Evolutionary conservation across 805 yeast species (phyloP), one percentile per base, ranked within the genome.

Genomic region (Wickerhamomyces canadensis): DNA sequence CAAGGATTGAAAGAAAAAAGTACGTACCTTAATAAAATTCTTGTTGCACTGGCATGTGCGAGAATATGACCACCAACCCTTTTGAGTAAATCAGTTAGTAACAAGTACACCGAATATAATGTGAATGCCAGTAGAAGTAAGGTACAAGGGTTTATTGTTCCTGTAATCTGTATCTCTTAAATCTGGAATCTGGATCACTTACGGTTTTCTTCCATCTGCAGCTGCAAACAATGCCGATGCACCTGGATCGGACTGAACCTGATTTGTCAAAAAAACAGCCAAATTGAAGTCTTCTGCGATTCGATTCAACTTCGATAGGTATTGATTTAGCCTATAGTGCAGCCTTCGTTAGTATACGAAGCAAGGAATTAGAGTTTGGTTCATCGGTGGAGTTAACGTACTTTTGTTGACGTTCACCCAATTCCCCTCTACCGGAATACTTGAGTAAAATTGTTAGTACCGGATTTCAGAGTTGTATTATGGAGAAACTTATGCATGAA

Each of bases 201-300:
- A 62, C 42, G 93, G 91, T 57, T 84, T 84, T 49, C 87, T 74
- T 6, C 91, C 89, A 60, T 84, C 91, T 8, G 87, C 88, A 36
- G 84, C 72, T 22, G 82, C 87, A 73, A 84, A 83, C 17, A 79
- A 63, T 1, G 88, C 80, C 47, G 80, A 75, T 2, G 91, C 93
- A 42, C 88, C 91, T 6, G 88, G 91, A 55, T 84, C 91, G 7
- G 88, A 83, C 44, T 83, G 91, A 13, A 83, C 88, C 55, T 83
- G 91, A 48, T 83, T 83, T 1, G 80, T 76, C 63, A 83, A 73
- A 37, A 83, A 78, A 0, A 83, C 83, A 0, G 91, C 91, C 35
- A 81, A 67, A 36, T 85, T 85, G 57, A 76, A 83, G 52, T 83
- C 91, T 52, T 83, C 91, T 0, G 89, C 84, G 36, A 82, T 61